These are phyloP conservation scores for Botrytis pseudocinerea DNA, from an alignment of 2,329 filamentous ascomycete genomes.

Conservation along the genomic window DNA sequence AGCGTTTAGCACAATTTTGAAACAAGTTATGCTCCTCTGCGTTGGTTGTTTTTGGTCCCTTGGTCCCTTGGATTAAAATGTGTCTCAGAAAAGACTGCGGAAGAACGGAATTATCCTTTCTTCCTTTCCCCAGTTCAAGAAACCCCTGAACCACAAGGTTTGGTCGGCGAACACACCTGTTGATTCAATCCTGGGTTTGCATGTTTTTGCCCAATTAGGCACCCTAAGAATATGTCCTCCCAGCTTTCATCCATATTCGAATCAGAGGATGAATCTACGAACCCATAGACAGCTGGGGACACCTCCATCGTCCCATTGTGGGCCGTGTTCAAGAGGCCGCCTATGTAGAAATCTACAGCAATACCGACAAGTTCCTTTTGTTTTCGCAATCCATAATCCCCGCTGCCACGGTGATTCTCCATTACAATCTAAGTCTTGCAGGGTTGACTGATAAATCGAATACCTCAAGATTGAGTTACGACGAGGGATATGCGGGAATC, in stretches of 20 bases:
- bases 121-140: not conserved
- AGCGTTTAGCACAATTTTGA: conserved; percentile 7
- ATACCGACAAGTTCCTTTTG: not conserved
- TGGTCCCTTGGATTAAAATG: conserved; percentile 5
- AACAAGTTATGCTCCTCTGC: not conserved
- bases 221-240: not conserved
- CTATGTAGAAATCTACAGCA: not conserved
- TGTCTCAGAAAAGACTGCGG: conserved; percentile 14
- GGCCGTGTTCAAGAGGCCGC: conserved; percentile 11
- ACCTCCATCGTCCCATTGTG: conserved; percentile 1
- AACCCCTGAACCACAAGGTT: conserved; percentile 15
- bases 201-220: not conserved
- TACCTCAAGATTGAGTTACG: conserved; percentile 12
- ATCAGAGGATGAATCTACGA: conserved; percentile 1
- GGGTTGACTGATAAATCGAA: conserved; percentile 9
- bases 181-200: not conserved
- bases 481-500: conserved; percentile 22
- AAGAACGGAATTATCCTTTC: conserved; percentile 8
- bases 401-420: conserved; percentile 17
- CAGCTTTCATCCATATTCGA: not conserved
- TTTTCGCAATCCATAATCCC: conserved; percentile 18
- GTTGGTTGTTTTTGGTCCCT: not conserved
- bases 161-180: conserved; percentile 22
- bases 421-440: conserved; percentile 8
- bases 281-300: conserved; percentile 10